Conservation (phyloP, 176 grass and related monocot genomes). For the Leersia perrieri region DNA sequence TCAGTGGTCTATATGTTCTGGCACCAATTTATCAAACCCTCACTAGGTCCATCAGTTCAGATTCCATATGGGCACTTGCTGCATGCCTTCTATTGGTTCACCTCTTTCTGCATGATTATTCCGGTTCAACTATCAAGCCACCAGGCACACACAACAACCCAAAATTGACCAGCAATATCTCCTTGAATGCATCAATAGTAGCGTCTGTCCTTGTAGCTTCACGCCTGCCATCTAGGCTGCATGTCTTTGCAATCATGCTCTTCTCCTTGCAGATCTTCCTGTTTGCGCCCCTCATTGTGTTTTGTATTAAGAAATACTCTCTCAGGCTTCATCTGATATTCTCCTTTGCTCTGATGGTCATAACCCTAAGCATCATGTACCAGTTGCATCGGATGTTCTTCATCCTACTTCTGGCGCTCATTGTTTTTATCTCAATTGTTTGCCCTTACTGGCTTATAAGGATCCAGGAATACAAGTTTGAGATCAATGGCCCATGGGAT, state of each 20-base stretch:
- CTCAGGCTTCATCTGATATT: slow-evolving; percentile 66
- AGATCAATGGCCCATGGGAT: slow-evolving; percentile 96
- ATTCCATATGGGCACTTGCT: slow-evolving; percentile 79
- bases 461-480: slow-evolving; percentile 98
- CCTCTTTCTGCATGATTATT: slow-evolving; percentile 95
- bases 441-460: slow-evolving; percentile 93
- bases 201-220: slow-evolving; percentile 91
- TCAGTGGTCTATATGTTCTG: slow-evolving; percentile 79
- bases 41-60: slow-evolving; percentile 92
- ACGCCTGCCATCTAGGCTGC: slow-evolving; percentile 73
- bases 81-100: slow-evolving; percentile 82
- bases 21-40: slow-evolving; percentile 89
- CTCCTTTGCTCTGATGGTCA: slow-evolving; percentile 56
- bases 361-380: slow-evolving; percentile 61
- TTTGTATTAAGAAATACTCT: slow-evolving; percentile 90
- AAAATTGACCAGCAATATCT: slow-evolving; percentile 85
- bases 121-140: slow-evolving; percentile 84
- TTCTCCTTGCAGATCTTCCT: slow-evolving; percentile 92
- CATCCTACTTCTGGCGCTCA: slow-evolving; percentile 49
- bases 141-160: slow-evolving; percentile 86
- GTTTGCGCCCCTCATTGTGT: slow-evolving; percentile 81
- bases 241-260: slow-evolving; percentile 91
- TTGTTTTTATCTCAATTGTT: slow-evolving; percentile 79
- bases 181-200: slow-evolving; percentile 85
- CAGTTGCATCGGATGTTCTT: slow-evolving; percentile 76